phyloP scores from a whole-genome alignment of 441 rosid genomes.

The Caryocar brasiliense region DNA sequence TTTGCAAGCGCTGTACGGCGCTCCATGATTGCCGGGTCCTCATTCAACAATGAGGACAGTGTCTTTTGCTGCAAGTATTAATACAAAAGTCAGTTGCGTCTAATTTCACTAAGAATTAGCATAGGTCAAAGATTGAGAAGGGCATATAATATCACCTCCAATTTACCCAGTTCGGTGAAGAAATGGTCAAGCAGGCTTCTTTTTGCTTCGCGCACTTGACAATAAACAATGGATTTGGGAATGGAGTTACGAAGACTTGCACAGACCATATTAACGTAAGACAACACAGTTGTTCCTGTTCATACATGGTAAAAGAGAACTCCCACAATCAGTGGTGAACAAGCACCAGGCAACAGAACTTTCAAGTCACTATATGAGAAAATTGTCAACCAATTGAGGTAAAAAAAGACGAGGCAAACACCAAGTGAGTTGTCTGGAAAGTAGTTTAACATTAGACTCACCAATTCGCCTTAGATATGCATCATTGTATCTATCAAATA shows the following conservation, averaged over 20 bases:
- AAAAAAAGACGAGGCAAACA: neutral
- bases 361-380: neutral
- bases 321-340: neutral
- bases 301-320: neutral
- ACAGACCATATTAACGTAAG: conserved; percentile 89
- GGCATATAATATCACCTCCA: conserved; percentile 47
- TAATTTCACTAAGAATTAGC: neutral
- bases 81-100: neutral
- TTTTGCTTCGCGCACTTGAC: conserved; percentile 95
- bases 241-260: conserved; percentile 73
- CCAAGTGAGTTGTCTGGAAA: too few relatives aligned
- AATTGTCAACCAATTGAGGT: neutral
- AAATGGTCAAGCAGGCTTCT: conserved; percentile 78
- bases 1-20: conserved; percentile 67
- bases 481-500: conserved; percentile 89
- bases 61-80: conserved; percentile 55
- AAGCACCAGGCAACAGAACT: neutral
- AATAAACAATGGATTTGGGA: conserved; percentile 82
- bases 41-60: conserved; percentile 68
- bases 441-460: conserved; percentile 16
- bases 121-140: neutral
- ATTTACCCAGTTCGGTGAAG: conserved; percentile 78
- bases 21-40: conserved; percentile 95
- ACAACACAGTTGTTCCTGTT: conserved; percentile 77
- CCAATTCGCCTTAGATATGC: conserved; percentile 85